These are phyloP conservation scores for Suillus fuscotomentosus DNA, from an alignment of 768 basidiomycete genomes.

Conservation along the genomic window DNA sequence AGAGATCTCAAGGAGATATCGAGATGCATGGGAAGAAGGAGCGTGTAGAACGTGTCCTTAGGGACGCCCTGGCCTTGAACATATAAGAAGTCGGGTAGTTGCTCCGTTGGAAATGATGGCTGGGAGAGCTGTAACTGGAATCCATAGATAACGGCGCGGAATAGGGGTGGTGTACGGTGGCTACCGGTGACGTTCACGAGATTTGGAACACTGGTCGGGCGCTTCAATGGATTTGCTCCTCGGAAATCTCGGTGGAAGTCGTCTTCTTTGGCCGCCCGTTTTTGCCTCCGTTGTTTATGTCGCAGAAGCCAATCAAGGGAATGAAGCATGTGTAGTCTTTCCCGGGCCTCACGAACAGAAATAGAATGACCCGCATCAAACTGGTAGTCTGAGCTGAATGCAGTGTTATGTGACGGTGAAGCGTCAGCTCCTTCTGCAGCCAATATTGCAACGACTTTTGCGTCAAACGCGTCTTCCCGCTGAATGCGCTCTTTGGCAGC, in stretches of 20 bases:
- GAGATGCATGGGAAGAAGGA: conserved; percentile 83
- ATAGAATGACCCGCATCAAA: conserved; percentile 67
- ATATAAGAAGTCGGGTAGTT: conserved; percentile 62
- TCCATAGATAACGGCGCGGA: conserved; percentile 62
- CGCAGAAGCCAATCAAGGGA: conserved; percentile 71
- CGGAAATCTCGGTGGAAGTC: conserved; percentile 43
- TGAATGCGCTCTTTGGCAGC: conserved; percentile 70
- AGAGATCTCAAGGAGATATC: conserved; percentile 63
- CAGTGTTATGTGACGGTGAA: conserved; percentile 36
- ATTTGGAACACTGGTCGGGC: conserved; percentile 37
- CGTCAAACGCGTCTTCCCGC: conserved; percentile 77
- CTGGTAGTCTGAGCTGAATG: conserved; percentile 49
- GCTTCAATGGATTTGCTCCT: conserved; percentile 32
- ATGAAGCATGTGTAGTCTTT: conserved; percentile 66
- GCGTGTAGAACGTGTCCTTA: conserved; percentile 64
- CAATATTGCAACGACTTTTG: conserved; percentile 70
- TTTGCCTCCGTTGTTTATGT: conserved; percentile 42
- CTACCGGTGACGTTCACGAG: conserved; percentile 40
- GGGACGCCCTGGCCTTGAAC: conserved; percentile 71
- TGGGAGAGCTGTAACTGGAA: conserved; percentile 53
- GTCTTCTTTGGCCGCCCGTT: conserved; percentile 51
- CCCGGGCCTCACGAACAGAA: conserved; percentile 67
- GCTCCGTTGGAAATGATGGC: conserved; percentile 56
- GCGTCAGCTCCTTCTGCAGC: conserved; percentile 37
- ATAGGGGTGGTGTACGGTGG: conserved; percentile 56